Evolutionary conservation across 2,329 filamentous ascomycete genomes (phyloP).

Genomic region (Pyrenochaeta sp.): DNA sequence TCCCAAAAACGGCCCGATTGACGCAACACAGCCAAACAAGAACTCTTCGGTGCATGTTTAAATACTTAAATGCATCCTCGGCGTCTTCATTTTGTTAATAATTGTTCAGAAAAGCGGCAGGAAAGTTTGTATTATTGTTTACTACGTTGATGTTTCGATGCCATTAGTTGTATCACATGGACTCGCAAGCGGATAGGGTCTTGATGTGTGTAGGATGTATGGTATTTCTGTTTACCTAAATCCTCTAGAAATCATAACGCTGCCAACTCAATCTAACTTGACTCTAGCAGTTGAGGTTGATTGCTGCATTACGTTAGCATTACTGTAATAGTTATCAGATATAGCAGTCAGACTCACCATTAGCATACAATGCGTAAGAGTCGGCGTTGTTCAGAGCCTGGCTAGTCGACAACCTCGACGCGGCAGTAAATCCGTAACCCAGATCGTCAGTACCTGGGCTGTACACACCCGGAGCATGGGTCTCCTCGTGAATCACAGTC

Average conservation of each 20-base stretch:
- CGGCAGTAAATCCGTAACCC: constrained; percentile 63
- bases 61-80: too few species aligned
- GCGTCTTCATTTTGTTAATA: too few species aligned
- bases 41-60: too few species aligned
- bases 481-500: constrained; percentile 71
- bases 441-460: constrained; percentile 65
- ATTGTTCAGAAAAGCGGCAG: too few species aligned
- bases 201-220: background rate
- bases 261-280: background rate
- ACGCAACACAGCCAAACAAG: too few species aligned
- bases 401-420: constrained; percentile 54
- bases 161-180: too few species aligned
- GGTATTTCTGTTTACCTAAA: background rate
- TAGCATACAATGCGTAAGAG: constrained; percentile 64
- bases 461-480: constrained; percentile 66
- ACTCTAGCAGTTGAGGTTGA: constrained; percentile 10
- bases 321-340: background rate
- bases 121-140: too few species aligned
- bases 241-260: background rate
- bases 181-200: background rate
- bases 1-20: too few species aligned
- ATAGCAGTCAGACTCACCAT: constrained; percentile 46
- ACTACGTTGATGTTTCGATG: too few species aligned
- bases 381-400: constrained; percentile 72
- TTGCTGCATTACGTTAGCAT: constrained; percentile 3